Base-by-base conservation (phyloP, 2,329 filamentous ascomycete genomes). In the Exophiala alcalophila region DNA sequence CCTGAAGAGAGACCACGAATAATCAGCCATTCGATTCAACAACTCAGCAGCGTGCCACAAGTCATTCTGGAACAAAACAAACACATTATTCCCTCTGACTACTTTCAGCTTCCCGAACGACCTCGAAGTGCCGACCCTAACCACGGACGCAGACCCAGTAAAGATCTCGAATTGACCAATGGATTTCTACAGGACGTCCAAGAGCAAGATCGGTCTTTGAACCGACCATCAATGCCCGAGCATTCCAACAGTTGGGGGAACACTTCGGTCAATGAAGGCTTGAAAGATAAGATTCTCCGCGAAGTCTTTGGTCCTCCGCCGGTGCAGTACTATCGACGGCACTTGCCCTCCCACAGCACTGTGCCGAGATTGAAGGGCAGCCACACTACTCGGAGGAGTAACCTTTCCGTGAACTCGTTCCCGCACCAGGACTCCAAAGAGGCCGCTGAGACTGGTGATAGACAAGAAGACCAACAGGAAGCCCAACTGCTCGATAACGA, bases 51-150 rank as follows among this genome's bases (percentile, higher is more conserved):
- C 15, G 80, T 94, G 20, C 90, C 91, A 2, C 91, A 92, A 27
- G 91, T 97, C 32, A 88, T 92, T 0, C 88, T 96, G 49, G 86
- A 91, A 59, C 90, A 96, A 62, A 97, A 97, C 61, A 80, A 84
- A 52, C 91, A 97, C 60, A 94, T 97, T 45, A 81, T 96, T 28
- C 91, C 91, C 1, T 81, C 87, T 31, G 86, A 86, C 57, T 74
- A 96, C 19, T 83, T 96, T 35, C 79, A 81, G 40, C 73, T 82
- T 12, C 72, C 80, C 21, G 72, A 65, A 37, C 56, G 65, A 44
- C 61, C 65, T n/a, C 57, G 58, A 20, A 62, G 63, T 14, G 55
- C 61, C 4, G 61, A 66, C 44, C 60, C 59, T 2, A 49, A 47
- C 21, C 53, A 57, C 32, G 49, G 48, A n/a, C 48, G 53, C 3